Conservation (phyloP, 2,329 filamentous ascomycete species). For the Fusarium buharicum region DNA sequence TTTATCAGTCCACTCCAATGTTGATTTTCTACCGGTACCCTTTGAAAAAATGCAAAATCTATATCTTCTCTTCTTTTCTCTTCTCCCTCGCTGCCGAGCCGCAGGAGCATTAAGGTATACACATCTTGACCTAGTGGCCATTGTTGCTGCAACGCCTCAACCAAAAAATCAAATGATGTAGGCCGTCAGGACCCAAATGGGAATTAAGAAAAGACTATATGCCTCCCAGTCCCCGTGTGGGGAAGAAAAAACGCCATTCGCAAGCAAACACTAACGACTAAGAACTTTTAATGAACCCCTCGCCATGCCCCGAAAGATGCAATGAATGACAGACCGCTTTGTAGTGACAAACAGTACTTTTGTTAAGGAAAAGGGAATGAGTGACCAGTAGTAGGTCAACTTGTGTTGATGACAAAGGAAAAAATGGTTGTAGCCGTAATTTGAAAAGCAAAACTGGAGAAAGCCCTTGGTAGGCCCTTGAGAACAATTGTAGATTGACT, state of each 20-base stretch:
- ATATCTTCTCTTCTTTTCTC: constrained; percentile 29
- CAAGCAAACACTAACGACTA: constrained; percentile 32
- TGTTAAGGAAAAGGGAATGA: constrained; percentile 26
- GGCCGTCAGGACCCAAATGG: constrained; percentile 33
- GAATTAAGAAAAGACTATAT: constrained; percentile 35
- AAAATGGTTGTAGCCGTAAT: constrained; percentile 18
- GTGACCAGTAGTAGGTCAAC: constrained; percentile 15
- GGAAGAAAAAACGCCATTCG: constrained; percentile 43
- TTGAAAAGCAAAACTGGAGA: constrained; percentile 1
- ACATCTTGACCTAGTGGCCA: constrained; percentile 38
- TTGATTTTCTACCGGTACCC: constrained; percentile 26
- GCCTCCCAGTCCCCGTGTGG: constrained; percentile 35
- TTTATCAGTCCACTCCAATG: constrained; percentile 13
- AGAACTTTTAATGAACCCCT: constrained; percentile 46
- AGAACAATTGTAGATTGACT: constrained; percentile 1
- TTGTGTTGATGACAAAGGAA: constrained; percentile 37
- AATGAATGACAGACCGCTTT: constrained; percentile 37
- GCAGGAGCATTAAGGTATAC: constrained; percentile 46
- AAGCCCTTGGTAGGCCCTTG: neutral
- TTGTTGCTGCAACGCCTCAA: constrained; percentile 41
- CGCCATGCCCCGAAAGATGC: constrained; percentile 50
- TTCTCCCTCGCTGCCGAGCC: constrained; percentile 38
- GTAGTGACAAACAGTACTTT: constrained; percentile 34
- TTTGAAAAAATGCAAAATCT: constrained; percentile 13
- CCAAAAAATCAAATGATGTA: constrained; percentile 27